Evolutionary conservation across 2,329 filamentous ascomycete genomes (phyloP).

Genomic region (Cladosporium sp.): DNA sequence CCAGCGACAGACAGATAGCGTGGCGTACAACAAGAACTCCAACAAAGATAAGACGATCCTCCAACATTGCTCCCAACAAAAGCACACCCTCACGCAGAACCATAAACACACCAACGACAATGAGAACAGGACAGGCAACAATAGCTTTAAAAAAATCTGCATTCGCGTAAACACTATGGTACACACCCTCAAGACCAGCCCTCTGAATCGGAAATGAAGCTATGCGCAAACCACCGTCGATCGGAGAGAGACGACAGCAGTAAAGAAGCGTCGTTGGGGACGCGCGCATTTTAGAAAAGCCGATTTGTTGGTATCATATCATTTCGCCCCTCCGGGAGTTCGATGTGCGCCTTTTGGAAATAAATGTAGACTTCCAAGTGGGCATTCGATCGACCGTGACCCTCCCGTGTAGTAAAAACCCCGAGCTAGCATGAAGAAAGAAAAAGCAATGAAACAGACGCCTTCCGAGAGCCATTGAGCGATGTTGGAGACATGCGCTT

Average conservation of each 20-base stretch:
- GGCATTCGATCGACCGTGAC: not conserved
- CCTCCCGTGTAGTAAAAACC: conserved; percentile 5
- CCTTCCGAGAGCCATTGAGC: not conserved
- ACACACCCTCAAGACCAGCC: conserved; percentile 8
- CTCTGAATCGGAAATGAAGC: not conserved
- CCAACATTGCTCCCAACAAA: not conserved
- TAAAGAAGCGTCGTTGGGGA: not conserved
- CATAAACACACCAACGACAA: not conserved
- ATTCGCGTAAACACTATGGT: conserved; percentile 12
- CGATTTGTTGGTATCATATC: conserved; percentile 14
- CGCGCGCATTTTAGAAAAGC: conserved; percentile 6
- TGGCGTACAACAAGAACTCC: not conserved
- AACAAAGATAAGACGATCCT: not conserved
- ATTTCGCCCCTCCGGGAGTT: conserved; percentile 1
- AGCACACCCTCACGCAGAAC: too few species aligned
- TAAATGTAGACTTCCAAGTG: not conserved
- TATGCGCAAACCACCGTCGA: not conserved
- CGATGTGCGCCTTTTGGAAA: not conserved
- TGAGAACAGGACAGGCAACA: not conserved
- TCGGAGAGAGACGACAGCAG: not conserved
- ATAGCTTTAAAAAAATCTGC: not conserved
- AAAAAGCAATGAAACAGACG: conserved; percentile 15
- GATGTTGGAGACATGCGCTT: not conserved
- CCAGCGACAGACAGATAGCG: not conserved
- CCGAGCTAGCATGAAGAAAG: conserved; percentile 17